A percentile compares a stretch with the other conserved stretches of the same genome.
Evolutionary conservation across 345 rosid species (phyloP).

Genomic region (Toxicodendron radicans): DNA sequence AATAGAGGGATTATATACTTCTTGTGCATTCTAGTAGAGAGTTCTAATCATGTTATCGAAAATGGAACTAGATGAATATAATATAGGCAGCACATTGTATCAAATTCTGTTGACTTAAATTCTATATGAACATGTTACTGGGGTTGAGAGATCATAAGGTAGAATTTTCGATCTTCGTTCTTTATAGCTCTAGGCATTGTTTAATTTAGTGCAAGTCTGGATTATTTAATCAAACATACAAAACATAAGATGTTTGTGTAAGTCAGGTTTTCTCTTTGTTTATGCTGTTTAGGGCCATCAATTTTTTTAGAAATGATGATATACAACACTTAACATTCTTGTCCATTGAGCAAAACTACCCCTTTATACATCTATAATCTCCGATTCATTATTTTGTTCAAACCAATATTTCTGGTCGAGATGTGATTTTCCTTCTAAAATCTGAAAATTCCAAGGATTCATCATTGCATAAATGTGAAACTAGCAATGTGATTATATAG

Average conservation of each 20-base stretch:
- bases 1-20: constrained; percentile 1
- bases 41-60: constrained; percentile 7
- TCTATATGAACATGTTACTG: constrained; percentile 12
- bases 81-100: neutral
- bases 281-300: neutral
- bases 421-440: neutral
- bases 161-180: constrained; percentile 9
- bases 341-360: neutral
- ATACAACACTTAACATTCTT: neutral
- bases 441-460: neutral
- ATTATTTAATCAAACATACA: neutral
- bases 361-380: neutral
- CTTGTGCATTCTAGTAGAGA: constrained; percentile 9
- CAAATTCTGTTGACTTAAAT: constrained; percentile 14
- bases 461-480: neutral
- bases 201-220: neutral
- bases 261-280: neutral
- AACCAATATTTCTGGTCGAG: neutral
- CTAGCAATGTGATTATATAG: neutral
- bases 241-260: neutral
- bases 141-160: constrained; percentile 20
- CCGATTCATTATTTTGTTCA: neutral
- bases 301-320: neutral
- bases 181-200: constrained; percentile 26
- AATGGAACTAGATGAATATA: neutral